These are phyloP conservation scores for Hirschfeldia incana DNA, from an alignment of 345 rosid species.

Conservation along the genomic window DNA sequence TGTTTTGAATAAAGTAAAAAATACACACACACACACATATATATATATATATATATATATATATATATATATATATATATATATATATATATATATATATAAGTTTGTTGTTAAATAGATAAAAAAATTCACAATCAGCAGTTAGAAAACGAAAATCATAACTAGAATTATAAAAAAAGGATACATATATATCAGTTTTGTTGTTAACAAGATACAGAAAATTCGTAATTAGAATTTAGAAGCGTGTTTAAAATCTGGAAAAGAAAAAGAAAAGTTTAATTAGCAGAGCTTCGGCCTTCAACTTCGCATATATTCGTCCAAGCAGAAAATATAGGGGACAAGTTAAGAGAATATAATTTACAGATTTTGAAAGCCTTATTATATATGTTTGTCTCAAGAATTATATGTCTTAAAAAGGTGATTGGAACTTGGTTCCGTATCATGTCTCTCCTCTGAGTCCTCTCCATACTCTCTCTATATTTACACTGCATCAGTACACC, in stretches of 20 bases:
- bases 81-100: too few species aligned
- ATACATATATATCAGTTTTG: too few species aligned
- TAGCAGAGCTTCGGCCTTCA: conserved; percentile 32
- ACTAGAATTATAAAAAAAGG: too few species aligned
- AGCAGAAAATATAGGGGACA: conserved; percentile 32
- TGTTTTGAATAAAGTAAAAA: too few species aligned
- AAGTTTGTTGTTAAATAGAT: too few species aligned
- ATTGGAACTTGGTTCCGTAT: conserved; percentile 43
- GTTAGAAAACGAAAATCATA: too few species aligned
- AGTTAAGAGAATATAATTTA: conserved; percentile 32
- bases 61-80: too few species aligned
- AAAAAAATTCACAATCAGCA: too few species aligned
- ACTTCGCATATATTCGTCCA: conserved; percentile 40
- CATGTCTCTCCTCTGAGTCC: conserved; percentile 16
- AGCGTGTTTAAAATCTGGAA: not conserved
- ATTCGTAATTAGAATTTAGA: not conserved
- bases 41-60: too few species aligned
- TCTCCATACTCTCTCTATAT: conserved; percentile 1
- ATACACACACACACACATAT: too few species aligned
- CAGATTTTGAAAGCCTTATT: conserved; percentile 37
- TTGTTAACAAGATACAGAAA: too few species aligned
- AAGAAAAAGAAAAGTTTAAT: not conserved
- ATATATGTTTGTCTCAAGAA: conserved; percentile 29
- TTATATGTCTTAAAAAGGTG: conserved; percentile 45
- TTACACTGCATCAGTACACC: conserved; percentile 11